Conservation (phyloP, 2,329 filamentous ascomycete genomes). For the Knufia fluminis region DNA sequence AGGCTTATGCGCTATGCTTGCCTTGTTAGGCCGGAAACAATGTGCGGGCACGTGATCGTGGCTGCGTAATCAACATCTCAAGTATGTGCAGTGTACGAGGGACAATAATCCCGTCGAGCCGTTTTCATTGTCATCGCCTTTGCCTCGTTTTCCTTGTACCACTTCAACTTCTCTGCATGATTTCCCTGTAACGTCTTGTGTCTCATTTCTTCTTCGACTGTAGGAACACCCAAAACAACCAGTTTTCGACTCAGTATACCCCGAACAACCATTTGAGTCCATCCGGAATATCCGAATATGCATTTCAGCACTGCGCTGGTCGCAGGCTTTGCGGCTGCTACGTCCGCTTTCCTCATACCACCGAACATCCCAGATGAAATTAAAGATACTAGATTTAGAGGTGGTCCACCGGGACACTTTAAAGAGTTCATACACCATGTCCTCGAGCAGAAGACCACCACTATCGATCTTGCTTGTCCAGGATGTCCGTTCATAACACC, state of each 20-base stretch:
- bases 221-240: not conserved
- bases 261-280: not conserved
- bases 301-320: slow-evolving; percentile 19
- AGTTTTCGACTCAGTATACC: not conserved
- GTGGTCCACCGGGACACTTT: slow-evolving; percentile 9
- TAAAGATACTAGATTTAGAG: slow-evolving; percentile 13
- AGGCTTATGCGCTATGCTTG: no score
- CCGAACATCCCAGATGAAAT: slow-evolving; percentile 17
- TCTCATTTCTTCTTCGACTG: not conserved
- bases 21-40: not conserved
- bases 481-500: slow-evolving; percentile 16
- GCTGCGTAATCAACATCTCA: not conserved
- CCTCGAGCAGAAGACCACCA: slow-evolving; percentile 1
- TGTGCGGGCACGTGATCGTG: not conserved
- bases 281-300: slow-evolving; percentile 10
- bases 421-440: slow-evolving; percentile 7
- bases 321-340: slow-evolving; percentile 15
- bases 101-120: no score
- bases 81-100: no score
- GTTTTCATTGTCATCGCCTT: not conserved
- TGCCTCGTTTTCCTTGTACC: not conserved
- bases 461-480: slow-evolving; percentile 19
- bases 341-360: slow-evolving; percentile 22
- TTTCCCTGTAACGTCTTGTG: not conserved
- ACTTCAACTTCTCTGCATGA: not conserved